Base-by-base conservation (phyloP, 371 early-diverging fungal genomes). In the Massospora cicadina region DNA sequence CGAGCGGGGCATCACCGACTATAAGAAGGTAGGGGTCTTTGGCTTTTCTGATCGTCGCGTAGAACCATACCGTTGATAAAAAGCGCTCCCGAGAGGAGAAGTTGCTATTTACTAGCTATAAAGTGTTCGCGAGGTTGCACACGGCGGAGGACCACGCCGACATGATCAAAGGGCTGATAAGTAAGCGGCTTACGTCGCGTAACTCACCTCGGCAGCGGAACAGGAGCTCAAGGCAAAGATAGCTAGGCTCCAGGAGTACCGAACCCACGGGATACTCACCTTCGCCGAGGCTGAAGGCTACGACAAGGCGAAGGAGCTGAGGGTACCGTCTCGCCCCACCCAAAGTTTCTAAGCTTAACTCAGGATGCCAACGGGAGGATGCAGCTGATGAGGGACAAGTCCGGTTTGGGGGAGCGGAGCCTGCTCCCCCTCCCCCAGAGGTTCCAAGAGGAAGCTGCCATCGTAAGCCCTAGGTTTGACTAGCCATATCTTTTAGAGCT, bases 41-140 rank as follows among this genome's bases (percentile, higher is more conserved):
- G 10, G 30, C 17, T 0, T 12, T 27, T 24, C 28, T 54, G 21
- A 10, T 60, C 24, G 27, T 63, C 26, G 5, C 55, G n/a, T 26
- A 65, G 76, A 81, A 84, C 67, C 87, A 85, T 69, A 70, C 81
- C 0, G 58, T 71, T 21, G 95, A 96, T 70, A 86, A 87, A 70
- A 87, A 85, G 67, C 77, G 91, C 31, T 72, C 83, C 23, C 82
- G 85, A 58, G 94, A 92, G 58, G 94, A 95, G 68, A 84, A 86
- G 30, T 93, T 90, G 0, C 56, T 95, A 27, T 70, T 83, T 33
- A 78, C 80, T 65, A 81, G 80, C n/a, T 77, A 83, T 59, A 88
- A 91, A 33, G 90, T 90, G 2, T 92, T 91, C 75, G 88, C 93
- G n/a, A 83, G 85, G 68, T 75, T 94, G 62, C 87, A 89, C 68